phyloP scores from a whole-genome alignment of 2,329 filamentous ascomycete genomes.

The Nemania bipapillata region DNA sequence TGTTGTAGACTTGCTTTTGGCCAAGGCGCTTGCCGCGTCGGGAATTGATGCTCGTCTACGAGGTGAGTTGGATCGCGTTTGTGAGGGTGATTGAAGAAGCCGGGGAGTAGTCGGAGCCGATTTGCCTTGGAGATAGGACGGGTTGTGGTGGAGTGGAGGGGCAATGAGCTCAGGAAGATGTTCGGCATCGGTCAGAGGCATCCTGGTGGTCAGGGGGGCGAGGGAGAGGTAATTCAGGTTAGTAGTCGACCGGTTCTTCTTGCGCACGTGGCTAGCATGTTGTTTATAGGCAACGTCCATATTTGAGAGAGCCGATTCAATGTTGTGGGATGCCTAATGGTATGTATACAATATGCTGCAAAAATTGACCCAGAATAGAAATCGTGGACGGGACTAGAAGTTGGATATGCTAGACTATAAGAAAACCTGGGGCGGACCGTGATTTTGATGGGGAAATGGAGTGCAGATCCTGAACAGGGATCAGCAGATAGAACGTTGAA shows the following conservation, averaged over 20 bases:
- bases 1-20: constrained; percentile 72
- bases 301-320: constrained; percentile 24
- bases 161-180: constrained; percentile 55
- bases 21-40: constrained; percentile 52
- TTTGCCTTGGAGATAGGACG: constrained; percentile 70
- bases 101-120: constrained; percentile 73
- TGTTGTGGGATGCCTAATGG: not conserved
- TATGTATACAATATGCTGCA: not conserved
- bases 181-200: constrained; percentile 67
- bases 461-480: constrained; percentile 34
- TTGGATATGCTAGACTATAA: constrained; percentile 1
- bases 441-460: constrained; percentile 34
- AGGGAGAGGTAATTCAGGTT: constrained; percentile 71
- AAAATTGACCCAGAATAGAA: not conserved
- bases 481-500: constrained; percentile 24
- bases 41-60: constrained; percentile 56
- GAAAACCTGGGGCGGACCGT: constrained; percentile 24
- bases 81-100: constrained; percentile 67
- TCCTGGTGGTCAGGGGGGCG: constrained; percentile 70
- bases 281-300: constrained; percentile 73
- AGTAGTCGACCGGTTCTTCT: constrained; percentile 68
- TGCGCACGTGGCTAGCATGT: constrained; percentile 66
- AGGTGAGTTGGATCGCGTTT: constrained; percentile 60
- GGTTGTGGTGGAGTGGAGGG: constrained; percentile 52
- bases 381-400: constrained; percentile 12